Evolutionary conservation across 352 stramenopile species (phyloP), one percentile per base, ranked within the genome.

Genomic region (Halophytophthora polymorphica): DNA sequence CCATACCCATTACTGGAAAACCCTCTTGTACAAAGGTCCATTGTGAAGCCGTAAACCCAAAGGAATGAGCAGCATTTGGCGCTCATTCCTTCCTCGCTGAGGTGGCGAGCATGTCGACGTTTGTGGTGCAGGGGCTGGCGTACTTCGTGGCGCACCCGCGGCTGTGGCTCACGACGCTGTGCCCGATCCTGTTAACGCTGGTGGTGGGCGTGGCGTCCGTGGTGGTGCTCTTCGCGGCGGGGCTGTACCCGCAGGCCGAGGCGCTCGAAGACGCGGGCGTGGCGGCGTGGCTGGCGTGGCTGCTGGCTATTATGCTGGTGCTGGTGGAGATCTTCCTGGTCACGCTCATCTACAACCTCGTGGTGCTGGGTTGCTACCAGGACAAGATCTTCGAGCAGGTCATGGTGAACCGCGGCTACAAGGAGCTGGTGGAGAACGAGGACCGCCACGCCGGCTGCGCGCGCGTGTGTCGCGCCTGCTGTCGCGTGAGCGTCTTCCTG

Each of bases 321-420:
- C 37, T 90, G 2, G 57, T 86, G 17, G 74, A 87, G 65, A 86
- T 85, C 54, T 87, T 88, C 61, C 56, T 88, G 18, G 67, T 86
- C 41, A 87, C 71, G 43, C 57, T 90, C 55, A 73, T 90, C 52
- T 88, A 76, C 66, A 83, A 73, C 41, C 64, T 83, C 17, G 50
- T 73, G 22, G 56, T 82, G 43, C 56, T 85, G 46, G 69, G 67
- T 12, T 82, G 61, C 53, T 88, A 77, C 60, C 62, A 71, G 44
- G 74, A 88, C 65, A 73, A 76, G 43, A 61, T 90, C 38, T 88
- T 90, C 47, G 71, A 83, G 43, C 57, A 74, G 31, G 77, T 88
- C 33, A 61, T 90, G 52, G 44, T 53, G 2, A 60, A 68, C 21
- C 65, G 69, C 15, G 79, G 79, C 37, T 69, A 71, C 37, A 64